Evolutionary conservation across 495 filamentous ascomycete species (phyloP), one percentile per base, ranked within the genome.

Genomic region (Aspergillus cristatus): DNA sequence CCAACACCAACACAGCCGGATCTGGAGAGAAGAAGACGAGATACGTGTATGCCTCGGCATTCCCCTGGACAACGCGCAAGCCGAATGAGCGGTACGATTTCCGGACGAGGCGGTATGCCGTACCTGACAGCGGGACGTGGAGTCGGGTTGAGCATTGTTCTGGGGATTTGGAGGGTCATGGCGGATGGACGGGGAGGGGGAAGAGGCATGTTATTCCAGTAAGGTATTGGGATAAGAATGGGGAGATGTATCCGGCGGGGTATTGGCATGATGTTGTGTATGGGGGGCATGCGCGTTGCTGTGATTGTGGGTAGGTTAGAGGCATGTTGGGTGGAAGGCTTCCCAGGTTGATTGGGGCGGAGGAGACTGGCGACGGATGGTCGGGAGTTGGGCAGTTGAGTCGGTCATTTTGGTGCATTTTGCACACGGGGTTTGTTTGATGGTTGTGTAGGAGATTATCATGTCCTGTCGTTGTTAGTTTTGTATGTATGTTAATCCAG

Each of bases 391-490:
- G 6, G 64, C 58, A 6, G 49, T 37, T n/a, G 49, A 46, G 43
- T 68, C 53, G 28, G 58, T 62, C 43, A 68, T 48, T 3, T 50
- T 51, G 18, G 45, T 49, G 47, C 66, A 70, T 34, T 63, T 65
- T 0, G 45, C 41, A 34, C 66, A 70, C 6, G 54, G 47, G 3
- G 56, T 58, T 31, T 62, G 55, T 28, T 62, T 65, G 38, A 68
- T 50, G 41, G 60, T 50, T 7, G 57, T 45, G 35, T 70, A 70
- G 16, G 66, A 61, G 29, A 55, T 50, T 7, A 64, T 57, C 58
- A 64, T 60, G 32, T 66, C 60, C 62, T 66, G 37, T 7, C 13
- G 4, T 1, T 30, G 11, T 31, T 28, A 38, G 26, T 14, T 14
- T 14, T n/a, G 7, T 5, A 18, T 24, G 17, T 24, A 12, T 25